Evolutionary conservation across 2,329 filamentous ascomycete species (phyloP).

Genomic region (Aspergillus sp.): DNA sequence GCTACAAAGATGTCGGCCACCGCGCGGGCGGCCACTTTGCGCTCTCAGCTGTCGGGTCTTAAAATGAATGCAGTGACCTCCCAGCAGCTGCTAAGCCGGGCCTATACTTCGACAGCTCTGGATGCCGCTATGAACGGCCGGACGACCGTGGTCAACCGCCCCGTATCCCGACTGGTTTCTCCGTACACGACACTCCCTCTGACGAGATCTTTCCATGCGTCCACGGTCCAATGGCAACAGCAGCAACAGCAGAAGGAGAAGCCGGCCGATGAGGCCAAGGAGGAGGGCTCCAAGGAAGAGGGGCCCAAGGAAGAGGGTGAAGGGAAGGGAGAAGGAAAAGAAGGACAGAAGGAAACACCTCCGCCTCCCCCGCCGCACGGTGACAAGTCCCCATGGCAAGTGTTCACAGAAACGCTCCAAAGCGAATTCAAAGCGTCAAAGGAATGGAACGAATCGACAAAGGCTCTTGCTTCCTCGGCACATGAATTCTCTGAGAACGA

Average conservation of each 20-base stretch:
- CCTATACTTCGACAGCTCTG: constrained; percentile 25
- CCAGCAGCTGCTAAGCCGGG: constrained; percentile 29
- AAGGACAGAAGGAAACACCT: constrained; percentile 44
- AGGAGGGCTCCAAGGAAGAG: constrained; percentile 18
- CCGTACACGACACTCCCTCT: constrained; percentile 30
- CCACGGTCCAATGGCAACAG: constrained; percentile 26
- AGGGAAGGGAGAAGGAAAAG: constrained; percentile 41
- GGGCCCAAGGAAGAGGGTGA: constrained; percentile 15
- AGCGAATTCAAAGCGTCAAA: constrained; percentile 93
- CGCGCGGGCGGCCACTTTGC: constrained; percentile 31
- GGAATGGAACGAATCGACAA: constrained; percentile 98
- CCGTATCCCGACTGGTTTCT: constrained; percentile 25
- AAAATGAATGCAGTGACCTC: constrained; percentile 22
- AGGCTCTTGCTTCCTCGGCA: constrained; percentile 80
- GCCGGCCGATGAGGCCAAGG: constrained; percentile 31
- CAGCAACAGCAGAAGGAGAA: constrained; percentile 36
- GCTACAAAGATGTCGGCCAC: constrained; percentile 31
- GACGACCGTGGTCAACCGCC: constrained; percentile 21
- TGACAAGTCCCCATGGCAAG: constrained; percentile 97
- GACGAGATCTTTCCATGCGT: constrained; percentile 32
- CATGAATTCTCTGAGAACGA: constrained; percentile 92
- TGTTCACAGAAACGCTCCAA: constrained; percentile 95
- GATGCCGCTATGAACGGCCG: constrained; percentile 7
- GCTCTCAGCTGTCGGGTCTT: constrained; percentile 28
- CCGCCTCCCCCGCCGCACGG: constrained; percentile 93